A percentile compares a stretch with the other conserved stretches of the same genome.
Evolutionary conservation across 805 yeast genomes (phyloP).

Genomic region (Cyberlindnera suaveolens): DNA sequence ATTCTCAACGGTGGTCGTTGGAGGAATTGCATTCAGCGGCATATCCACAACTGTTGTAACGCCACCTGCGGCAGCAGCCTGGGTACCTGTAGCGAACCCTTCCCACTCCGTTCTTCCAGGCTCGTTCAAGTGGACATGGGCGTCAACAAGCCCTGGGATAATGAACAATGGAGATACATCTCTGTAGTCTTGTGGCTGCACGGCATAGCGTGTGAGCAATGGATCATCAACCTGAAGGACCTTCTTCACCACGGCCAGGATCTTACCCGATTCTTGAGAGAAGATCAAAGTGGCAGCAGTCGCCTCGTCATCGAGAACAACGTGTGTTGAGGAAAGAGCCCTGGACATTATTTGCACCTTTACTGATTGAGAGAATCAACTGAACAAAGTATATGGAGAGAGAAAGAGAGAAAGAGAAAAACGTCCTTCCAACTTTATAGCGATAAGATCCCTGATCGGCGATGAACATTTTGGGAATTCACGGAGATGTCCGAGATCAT

Average conservation of each 20-base stretch:
- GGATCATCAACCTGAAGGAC: conserved; percentile 36
- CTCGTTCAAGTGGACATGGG: conserved; percentile 92
- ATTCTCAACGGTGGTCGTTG: conserved; percentile 80
- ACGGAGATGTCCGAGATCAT: not conserved
- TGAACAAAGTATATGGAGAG: not conserved
- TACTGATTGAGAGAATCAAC: too few species aligned
- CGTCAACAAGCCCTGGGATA: conserved; percentile 88
- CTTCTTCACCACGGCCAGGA: conserved; percentile 42
- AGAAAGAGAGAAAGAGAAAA: not conserved
- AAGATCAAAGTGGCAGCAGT: conserved; percentile 61
- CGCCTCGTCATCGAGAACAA: conserved; percentile 41
- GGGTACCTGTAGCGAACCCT: conserved; percentile 94
- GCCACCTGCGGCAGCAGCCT: conserved; percentile 93
- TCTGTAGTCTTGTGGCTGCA: conserved; percentile 35
- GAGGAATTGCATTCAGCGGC: conserved; percentile 96
- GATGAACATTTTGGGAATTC: not conserved
- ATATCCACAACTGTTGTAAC: conserved; percentile 93
- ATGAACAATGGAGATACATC: conserved; percentile 59
- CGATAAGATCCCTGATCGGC: not conserved
- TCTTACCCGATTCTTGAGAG: conserved; percentile 51
- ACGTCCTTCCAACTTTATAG: not conserved
- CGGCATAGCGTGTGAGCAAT: conserved; percentile 36
- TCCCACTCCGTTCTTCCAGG: conserved; percentile 99
- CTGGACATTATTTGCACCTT: conserved; percentile 19
- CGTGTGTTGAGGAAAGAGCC: conserved; percentile 58